Evolutionary conservation across 441 rosid species (phyloP).

Genomic region (Melastoma candidum): DNA sequence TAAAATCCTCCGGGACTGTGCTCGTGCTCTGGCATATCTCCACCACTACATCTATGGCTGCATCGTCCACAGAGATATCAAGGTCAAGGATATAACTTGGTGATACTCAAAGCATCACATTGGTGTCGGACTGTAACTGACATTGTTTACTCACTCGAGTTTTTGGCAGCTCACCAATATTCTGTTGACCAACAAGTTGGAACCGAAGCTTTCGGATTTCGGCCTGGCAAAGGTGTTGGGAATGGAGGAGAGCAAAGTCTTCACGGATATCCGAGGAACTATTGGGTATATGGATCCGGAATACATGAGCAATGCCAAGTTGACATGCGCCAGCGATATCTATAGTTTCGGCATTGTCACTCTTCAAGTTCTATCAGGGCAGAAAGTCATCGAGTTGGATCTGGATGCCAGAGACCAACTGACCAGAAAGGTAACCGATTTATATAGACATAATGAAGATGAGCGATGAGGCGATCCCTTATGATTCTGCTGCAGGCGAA

Average conservation of each 20-base stretch:
- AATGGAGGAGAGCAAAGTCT: constrained; percentile 60
- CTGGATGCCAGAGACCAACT: constrained; percentile 62
- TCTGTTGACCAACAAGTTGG: constrained; percentile 46
- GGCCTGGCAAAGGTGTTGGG: constrained; percentile 63
- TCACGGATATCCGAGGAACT: constrained; percentile 66
- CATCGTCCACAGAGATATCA: constrained; percentile 67
- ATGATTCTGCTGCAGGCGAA: constrained; percentile 30
- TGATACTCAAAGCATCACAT: background rate
- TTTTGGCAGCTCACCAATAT: constrained; percentile 59
- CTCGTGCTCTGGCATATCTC: constrained; percentile 46
- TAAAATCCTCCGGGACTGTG: constrained; percentile 49
- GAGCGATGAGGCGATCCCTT: too few relatives aligned
- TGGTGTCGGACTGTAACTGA: background rate
- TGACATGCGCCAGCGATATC: constrained; percentile 57
- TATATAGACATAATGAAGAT: background rate
- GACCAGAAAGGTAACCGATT: constrained; percentile 39
- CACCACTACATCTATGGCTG: constrained; percentile 54
- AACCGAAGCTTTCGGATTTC: constrained; percentile 49
- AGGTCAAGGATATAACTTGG: constrained; percentile 24
- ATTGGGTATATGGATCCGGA: constrained; percentile 74
- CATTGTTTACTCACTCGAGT: background rate
- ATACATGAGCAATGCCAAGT: constrained; percentile 61
- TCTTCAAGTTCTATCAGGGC: constrained; percentile 56
- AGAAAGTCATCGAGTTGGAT: constrained; percentile 52
- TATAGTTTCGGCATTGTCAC: constrained; percentile 60